Percentiles rank a stretch among this genome's conserved stretches.
Evolutionary conservation across 805 yeast species (phyloP).

Genomic region (Yamadazyma sp.): DNA sequence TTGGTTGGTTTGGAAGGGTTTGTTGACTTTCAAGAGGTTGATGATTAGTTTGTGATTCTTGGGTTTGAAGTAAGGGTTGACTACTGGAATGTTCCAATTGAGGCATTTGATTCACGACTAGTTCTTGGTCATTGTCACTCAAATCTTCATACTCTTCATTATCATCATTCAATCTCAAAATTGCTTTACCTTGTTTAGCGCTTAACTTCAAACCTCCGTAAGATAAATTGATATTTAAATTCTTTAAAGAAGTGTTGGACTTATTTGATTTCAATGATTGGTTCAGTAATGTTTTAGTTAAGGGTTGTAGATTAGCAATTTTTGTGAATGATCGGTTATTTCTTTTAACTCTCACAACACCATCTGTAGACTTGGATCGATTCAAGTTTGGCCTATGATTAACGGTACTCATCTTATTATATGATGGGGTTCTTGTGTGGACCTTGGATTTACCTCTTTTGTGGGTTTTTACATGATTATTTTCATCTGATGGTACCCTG

Average conservation of each 20-base stretch:
- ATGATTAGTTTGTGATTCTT: not conserved
- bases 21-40: not conserved
- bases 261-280: constrained; percentile 29
- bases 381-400: constrained; percentile 27
- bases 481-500: too few species aligned
- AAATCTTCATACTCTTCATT: constrained; percentile 38
- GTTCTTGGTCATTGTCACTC: constrained; percentile 20
- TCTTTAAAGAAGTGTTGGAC: constrained; percentile 34
- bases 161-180: constrained; percentile 37
- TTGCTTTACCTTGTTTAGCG: constrained; percentile 36
- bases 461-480: not conserved
- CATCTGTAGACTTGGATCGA: constrained; percentile 42
- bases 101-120: not conserved
- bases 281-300: constrained; percentile 31
- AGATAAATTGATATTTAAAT: constrained; percentile 12
- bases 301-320: constrained; percentile 32
- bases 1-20: too few species aligned
- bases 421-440: constrained; percentile 26
- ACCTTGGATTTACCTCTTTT: constrained; percentile 7
- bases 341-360: constrained; percentile 26
- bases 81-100: not conserved
- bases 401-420: constrained; percentile 18
- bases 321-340: constrained; percentile 38
- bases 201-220: constrained; percentile 34
- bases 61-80: not conserved